Base-by-base conservation (phyloP, 2,329 filamentous ascomycete genomes). In the Plectosphaerella cucumerina region DNA sequence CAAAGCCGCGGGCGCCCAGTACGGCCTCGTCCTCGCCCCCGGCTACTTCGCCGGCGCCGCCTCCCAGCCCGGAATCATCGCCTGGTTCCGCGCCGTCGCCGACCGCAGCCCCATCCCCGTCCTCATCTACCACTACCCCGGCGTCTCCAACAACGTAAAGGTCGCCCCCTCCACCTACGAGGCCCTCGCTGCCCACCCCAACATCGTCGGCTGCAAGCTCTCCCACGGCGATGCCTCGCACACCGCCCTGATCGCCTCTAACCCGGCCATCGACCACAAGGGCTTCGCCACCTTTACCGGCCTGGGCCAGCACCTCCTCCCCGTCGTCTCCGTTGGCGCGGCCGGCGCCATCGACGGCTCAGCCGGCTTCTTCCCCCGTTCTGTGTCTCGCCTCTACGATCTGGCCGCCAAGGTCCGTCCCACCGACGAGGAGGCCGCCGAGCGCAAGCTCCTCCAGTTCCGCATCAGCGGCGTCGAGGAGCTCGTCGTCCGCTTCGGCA, bases 131-230 rank as follows among this genome's bases (percentile, higher is more conserved):
- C 78, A 85, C 65, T 85, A 85, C 66, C 84, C 84, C 1, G 83
- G 80, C 48, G 84, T 87, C 20, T 84, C 82, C 10, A 87, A 87
- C 70, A 80, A 82, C 59, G 71, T 87, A 59, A 74, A 76, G 58
- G 73, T 87, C 52, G 69, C 75, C 1, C 79, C 82, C 2, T 71
- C 77, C 9, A 83, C 82, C 0, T 84, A 81, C 60, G 80, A 65
- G 17, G 64, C 61, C 0, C 78, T 87, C 22, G 74, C 84, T 6
- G 69, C 75, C 50, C 84, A 87, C 62, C 75, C 80, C 26, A 87
- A 87, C 60, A 86, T 87, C 52, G 83, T 86, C 4, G 84, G 84
- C 47, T 85, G 81, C 68, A 87, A 87, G 68, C 78, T 87, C 58
- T 86, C 82, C 1, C 84, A 87, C 63, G 83, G 82, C 47, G 81